phyloP scores from a whole-genome alignment of 768 basidiomycete species.

The Crassisporium funariophilum region DNA sequence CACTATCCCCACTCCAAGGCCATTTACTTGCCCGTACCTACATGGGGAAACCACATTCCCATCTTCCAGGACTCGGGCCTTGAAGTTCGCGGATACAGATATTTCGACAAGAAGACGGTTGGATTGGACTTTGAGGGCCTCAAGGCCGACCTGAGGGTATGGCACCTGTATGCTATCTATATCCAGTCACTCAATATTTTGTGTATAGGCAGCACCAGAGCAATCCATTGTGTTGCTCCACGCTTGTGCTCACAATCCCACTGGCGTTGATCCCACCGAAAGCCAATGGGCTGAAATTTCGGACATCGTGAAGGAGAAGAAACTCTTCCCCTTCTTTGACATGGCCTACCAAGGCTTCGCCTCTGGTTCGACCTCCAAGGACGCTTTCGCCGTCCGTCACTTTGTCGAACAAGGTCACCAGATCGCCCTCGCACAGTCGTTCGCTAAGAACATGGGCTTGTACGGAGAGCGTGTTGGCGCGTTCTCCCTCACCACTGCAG shows the following conservation, averaged over 20 bases:
- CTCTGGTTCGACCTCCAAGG: slow-evolving; percentile 85
- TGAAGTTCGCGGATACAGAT: slow-evolving; percentile 90
- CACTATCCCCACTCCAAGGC: slow-evolving; percentile 86
- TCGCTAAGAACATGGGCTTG: slow-evolving; percentile 99
- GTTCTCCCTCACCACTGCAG: slow-evolving; percentile 78
- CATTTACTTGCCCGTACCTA: slow-evolving; percentile 90
- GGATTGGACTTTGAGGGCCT: slow-evolving; percentile 92
- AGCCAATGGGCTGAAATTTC: slow-evolving; percentile 93
- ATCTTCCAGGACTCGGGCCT: slow-evolving; percentile 94
- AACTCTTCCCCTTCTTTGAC: slow-evolving; percentile 97
- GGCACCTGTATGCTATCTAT: slow-evolving; percentile 17
- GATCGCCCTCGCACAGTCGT: slow-evolving; percentile 89
- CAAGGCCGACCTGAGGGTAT: slow-evolving; percentile 81
- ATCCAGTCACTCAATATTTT: slow-evolving; percentile 7
- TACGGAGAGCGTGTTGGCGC: slow-evolving; percentile 99
- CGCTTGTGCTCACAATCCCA: slow-evolving; percentile 99
- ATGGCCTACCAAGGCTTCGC: slow-evolving; percentile 99
- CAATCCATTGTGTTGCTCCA: slow-evolving; percentile 87
- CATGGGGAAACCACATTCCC: slow-evolving; percentile 97
- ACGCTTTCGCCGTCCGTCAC: slow-evolving; percentile 94
- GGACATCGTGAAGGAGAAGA: slow-evolving; percentile 83
- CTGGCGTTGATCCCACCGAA: slow-evolving; percentile 92
- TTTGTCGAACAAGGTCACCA: slow-evolving; percentile 92
- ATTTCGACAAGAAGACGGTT: slow-evolving; percentile 91
- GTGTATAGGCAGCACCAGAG: slow-evolving; percentile 66